Evolutionary conservation across 225 moss, liverwort and hornwort genomes (phyloP).

Genomic region (Sphagnum tenellum): DNA sequence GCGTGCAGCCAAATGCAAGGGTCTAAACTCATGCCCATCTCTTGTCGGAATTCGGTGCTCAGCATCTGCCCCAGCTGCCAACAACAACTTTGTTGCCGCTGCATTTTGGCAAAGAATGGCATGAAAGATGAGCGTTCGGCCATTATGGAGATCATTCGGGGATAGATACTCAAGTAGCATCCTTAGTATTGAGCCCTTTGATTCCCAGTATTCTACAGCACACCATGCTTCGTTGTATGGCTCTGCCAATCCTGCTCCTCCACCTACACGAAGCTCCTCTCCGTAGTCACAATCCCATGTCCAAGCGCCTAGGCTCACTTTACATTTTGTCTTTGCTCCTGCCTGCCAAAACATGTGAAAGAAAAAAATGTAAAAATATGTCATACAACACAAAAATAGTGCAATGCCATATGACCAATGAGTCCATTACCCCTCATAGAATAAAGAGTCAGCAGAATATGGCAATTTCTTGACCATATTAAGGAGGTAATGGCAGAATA

Average conservation of each 20-base stretch:
- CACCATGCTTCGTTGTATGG: slow-evolving; percentile 54
- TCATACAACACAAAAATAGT: no score
- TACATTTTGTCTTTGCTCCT: slow-evolving; percentile 35
- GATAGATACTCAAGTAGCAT: slow-evolving; percentile 27
- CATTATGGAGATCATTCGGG: slow-evolving; percentile 35
- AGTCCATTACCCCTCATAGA: no score
- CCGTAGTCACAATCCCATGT: slow-evolving; percentile 44
- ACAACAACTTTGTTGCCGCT: slow-evolving; percentile 24
- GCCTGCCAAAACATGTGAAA: slow-evolving; percentile 17
- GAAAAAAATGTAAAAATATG: no score
- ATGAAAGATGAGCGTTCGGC: slow-evolving; percentile 37
- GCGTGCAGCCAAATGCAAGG: slow-evolving; percentile 43
- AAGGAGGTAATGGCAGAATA: no score
- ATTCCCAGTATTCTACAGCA: slow-evolving; percentile 51
- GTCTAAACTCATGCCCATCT: slow-evolving; percentile 28
- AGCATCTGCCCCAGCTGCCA: slow-evolving; percentile 32
- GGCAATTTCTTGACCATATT: no score
- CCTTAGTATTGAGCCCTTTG: slow-evolving; percentile 21
- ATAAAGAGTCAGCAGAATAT: no score
- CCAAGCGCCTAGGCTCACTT: slow-evolving; percentile 42
- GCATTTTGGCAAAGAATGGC: slow-evolving; percentile 35
- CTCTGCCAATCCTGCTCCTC: slow-evolving; percentile 28
- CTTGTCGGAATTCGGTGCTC: slow-evolving; percentile 26
- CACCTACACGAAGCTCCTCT: slow-evolving; percentile 45
- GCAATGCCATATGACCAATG: no score